Conservation (phyloP, 208 protist genomes). For the Acanthamoeba triangularis region DNA sequence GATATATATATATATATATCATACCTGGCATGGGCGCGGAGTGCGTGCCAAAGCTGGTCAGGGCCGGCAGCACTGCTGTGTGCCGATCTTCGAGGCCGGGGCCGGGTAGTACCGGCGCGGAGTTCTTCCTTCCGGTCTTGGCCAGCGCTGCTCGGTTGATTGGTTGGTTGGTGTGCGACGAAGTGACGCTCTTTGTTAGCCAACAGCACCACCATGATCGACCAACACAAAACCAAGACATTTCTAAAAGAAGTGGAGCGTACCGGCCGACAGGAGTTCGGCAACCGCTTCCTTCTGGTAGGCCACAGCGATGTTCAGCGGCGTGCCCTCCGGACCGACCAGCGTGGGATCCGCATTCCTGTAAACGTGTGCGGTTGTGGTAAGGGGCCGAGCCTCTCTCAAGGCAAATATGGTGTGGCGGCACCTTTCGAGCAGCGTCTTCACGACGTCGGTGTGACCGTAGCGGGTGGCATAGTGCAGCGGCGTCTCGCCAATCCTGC, state of each 20-base stretch:
- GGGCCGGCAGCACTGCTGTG: background rate
- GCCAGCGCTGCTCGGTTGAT: background rate
- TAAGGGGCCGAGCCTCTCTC: too few relatives aligned
- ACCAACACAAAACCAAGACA: too few relatives aligned
- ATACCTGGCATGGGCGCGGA: slow-evolving; percentile 34
- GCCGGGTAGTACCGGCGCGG: background rate
- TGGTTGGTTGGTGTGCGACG: background rate
- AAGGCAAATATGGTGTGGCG: too few relatives aligned
- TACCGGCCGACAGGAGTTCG: slow-evolving; percentile 4
- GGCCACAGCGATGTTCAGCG: background rate
- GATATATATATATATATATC: too few relatives aligned
- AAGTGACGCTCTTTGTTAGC: background rate
- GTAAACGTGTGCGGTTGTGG: too few relatives aligned
- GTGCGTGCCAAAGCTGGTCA: background rate
- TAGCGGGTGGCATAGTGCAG: slow-evolving; percentile 18
- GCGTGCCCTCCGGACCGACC: background rate
- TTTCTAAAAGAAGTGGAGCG: too few relatives aligned
- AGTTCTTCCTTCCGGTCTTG: background rate
- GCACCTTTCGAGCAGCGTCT: slow-evolving; percentile 4
- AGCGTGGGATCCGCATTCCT: slow-evolving; percentile 10
- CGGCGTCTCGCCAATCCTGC: slow-evolving; percentile 17
- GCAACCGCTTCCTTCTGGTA: background rate
- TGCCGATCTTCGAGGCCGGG: background rate
- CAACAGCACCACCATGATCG: background rate
- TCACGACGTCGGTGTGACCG: slow-evolving; percentile 28